Evolutionary conservation across 1,284 basidiomycete genomes (phyloP).

Genomic region (Moesziomyces antarcticus): DNA sequence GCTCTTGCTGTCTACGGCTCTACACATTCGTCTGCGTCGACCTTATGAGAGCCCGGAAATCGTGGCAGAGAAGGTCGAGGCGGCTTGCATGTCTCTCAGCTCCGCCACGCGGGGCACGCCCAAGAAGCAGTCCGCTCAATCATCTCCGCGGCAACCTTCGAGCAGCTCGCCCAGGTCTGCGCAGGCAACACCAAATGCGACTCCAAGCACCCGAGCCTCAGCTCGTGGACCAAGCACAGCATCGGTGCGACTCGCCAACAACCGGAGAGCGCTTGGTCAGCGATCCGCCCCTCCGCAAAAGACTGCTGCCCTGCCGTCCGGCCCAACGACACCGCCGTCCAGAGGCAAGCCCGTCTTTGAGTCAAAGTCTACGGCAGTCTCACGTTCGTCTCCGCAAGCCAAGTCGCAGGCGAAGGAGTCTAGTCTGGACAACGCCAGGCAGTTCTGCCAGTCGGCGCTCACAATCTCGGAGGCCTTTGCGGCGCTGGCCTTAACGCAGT

Average conservation of each 20-base stretch:
- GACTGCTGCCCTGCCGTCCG: conserved; percentile 7
- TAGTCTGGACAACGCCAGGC: conserved; percentile 25
- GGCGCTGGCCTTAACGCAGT: conserved; percentile 36
- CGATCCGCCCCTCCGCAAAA: conserved; percentile 29
- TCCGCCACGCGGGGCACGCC: conserved; percentile 3
- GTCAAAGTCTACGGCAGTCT: not conserved
- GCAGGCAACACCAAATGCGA: conserved; percentile 1
- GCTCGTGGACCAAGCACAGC: conserved; percentile 13
- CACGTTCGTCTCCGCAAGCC: conserved; percentile 1
- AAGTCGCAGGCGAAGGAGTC: too few species aligned
- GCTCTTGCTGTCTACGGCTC: conserved; percentile 19
- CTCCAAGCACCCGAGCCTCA: conserved; percentile 10
- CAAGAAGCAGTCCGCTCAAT: conserved; percentile 4
- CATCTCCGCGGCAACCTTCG: not conserved
- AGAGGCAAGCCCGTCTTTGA: conserved; percentile 24
- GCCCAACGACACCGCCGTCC: conserved; percentile 23
- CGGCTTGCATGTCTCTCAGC: conserved; percentile 31
- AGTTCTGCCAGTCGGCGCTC: conserved; percentile 37
- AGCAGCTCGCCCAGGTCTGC: conserved; percentile 15
- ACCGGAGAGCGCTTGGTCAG: conserved; percentile 20
- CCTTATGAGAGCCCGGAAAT: conserved; percentile 22
- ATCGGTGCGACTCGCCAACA: conserved; percentile 1
- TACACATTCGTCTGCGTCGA: conserved; percentile 29
- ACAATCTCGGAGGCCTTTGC: conserved; percentile 40
- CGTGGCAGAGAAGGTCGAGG: conserved; percentile 25